These are phyloP conservation scores for Amanita pallidorosea DNA, from an alignment of 768 basidiomycete genomes.

Conservation along the genomic window DNA sequence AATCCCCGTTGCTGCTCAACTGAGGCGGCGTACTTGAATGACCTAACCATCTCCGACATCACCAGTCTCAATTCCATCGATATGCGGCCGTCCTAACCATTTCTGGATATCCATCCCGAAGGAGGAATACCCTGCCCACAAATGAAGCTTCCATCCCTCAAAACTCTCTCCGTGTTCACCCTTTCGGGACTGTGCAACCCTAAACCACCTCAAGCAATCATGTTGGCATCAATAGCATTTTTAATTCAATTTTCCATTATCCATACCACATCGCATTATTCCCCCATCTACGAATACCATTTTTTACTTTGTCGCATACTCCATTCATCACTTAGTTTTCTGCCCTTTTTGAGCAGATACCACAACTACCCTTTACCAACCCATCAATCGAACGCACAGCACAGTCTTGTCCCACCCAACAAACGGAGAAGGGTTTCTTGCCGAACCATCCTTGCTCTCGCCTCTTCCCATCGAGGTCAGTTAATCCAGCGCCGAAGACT, in stretches of 20 bases:
- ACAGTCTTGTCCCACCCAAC: neutral
- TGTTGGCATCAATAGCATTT: neutral
- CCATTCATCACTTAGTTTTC: neutral
- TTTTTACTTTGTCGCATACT: neutral
- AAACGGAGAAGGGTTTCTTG: neutral
- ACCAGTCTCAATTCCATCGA: neutral
- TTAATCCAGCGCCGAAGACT: neutral
- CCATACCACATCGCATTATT: neutral
- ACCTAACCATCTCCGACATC: neutral
- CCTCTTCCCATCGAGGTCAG: neutral
- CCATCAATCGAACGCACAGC: neutral
- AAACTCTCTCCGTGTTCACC: slow-evolving; percentile 10
- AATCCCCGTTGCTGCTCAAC: slow-evolving; percentile 36
- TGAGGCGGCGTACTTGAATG: slow-evolving; percentile 18
- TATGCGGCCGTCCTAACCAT: neutral
- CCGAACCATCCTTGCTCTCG: neutral
- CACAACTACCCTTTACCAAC: neutral
- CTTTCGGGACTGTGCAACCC: slow-evolving; percentile 11
- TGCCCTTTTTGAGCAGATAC: neutral
- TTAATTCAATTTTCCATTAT: neutral
- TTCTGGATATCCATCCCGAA: neutral
- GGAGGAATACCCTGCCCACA: neutral
- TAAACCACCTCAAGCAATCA: slow-evolving; percentile 13
- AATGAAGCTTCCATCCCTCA: slow-evolving; percentile 5
- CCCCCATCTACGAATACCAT: neutral